phyloP scores from a whole-genome alignment of 495 filamentous ascomycete species.

The Aspergillus campestris region DNA sequence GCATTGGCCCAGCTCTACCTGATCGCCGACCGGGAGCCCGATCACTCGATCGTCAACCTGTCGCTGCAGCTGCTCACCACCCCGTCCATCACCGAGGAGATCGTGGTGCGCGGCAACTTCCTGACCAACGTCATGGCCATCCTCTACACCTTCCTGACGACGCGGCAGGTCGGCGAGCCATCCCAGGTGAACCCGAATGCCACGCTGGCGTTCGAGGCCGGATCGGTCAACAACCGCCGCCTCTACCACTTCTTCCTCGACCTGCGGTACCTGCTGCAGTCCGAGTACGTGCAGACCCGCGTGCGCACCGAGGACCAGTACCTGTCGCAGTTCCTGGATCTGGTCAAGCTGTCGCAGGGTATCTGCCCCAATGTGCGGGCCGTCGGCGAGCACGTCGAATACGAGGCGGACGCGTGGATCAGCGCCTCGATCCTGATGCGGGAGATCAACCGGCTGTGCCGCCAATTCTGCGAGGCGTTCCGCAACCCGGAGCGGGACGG shows the following conservation, averaged over 20 bases:
- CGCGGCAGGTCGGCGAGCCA: conserved; percentile 87
- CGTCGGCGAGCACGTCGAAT: conserved; percentile 92
- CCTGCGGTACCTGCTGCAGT: conserved; percentile 79
- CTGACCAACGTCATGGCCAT: conserved; percentile 91
- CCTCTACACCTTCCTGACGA: conserved; percentile 93
- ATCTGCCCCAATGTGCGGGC: conserved; percentile 92
- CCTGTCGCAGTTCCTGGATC: conserved; percentile 85
- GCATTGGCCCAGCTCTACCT: conserved; percentile 89
- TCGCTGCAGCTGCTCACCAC: conserved; percentile 95
- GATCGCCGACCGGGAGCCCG: conserved; percentile 91
- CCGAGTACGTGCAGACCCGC: conserved; percentile 74
- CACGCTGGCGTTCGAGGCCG: conserved; percentile 83
- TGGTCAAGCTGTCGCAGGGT: conserved; percentile 91
- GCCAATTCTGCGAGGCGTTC: conserved; percentile 84
- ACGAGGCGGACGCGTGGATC: conserved; percentile 97
- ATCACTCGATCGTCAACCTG: conserved; percentile 97
- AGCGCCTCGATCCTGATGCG: conserved; percentile 87
- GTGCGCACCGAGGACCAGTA: conserved; percentile 78
- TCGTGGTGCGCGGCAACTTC: conserved; percentile 93
- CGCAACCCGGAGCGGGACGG: conserved; percentile 51
- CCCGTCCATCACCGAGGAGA: conserved; percentile 89
- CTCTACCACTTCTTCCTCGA: conserved; percentile 97
- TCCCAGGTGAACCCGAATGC: conserved; percentile 75
- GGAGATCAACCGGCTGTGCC: conserved; percentile 86
- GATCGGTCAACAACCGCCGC: conserved; percentile 84